These are phyloP conservation scores for Eremothecium cymbalariae DNA, from an alignment of 1,139 yeast species.

Conservation along the genomic window DNA sequence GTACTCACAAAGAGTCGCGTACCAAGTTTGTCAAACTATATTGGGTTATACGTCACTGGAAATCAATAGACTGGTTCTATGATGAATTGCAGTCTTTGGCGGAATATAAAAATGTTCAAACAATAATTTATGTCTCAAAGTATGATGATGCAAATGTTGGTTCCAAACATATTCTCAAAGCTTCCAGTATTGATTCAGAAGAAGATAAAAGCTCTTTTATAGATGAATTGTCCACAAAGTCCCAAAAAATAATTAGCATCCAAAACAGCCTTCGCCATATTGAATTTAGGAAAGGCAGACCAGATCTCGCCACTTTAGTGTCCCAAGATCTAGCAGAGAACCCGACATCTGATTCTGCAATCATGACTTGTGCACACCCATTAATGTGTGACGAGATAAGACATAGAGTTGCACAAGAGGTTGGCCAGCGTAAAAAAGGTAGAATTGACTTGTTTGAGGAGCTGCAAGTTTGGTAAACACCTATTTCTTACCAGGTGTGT, in stretches of 20 bases:
- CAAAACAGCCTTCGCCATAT: constrained; percentile 30
- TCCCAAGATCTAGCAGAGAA: constrained; percentile 35
- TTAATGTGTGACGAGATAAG: constrained; percentile 16
- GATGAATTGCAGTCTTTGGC: constrained; percentile 11
- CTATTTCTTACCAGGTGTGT: too few relatives aligned
- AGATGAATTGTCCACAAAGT: too few relatives aligned
- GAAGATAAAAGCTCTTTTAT: too few relatives aligned
- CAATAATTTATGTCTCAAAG: constrained; percentile 16
- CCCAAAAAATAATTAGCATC: background rate
- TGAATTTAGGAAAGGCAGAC: constrained; percentile 43
- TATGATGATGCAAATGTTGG: constrained; percentile 9
- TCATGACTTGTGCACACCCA: constrained; percentile 16
- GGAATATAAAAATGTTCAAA: constrained; percentile 9
- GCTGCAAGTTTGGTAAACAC: constrained; percentile 18
- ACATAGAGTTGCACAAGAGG: constrained; percentile 11
- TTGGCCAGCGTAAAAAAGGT: constrained; percentile 13
- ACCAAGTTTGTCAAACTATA: constrained; percentile 35
- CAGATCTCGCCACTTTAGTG: constrained; percentile 37
- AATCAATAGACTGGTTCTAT: constrained; percentile 14
- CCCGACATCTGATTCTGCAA: constrained; percentile 29
- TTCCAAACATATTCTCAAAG: background rate
- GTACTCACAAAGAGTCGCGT: constrained; percentile 21
- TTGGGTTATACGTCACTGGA: constrained; percentile 43
- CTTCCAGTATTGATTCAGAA: background rate
- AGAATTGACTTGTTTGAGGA: constrained; percentile 18